These are phyloP conservation scores for Rostrohypoxylon terebratum DNA, from an alignment of 495 filamentous ascomycete genomes.

Conservation along the genomic window DNA sequence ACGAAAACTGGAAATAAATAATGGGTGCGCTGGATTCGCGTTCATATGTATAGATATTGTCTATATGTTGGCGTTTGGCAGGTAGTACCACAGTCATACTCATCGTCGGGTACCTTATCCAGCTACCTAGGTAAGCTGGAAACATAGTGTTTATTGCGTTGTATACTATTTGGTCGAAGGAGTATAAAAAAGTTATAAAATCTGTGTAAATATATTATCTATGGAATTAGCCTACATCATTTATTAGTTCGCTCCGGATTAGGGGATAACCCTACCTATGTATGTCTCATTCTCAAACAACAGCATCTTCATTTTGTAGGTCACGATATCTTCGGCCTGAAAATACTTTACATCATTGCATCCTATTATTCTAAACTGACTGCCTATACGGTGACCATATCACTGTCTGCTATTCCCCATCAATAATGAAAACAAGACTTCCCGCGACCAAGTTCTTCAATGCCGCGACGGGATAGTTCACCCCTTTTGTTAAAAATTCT, in stretches of 20 bases:
- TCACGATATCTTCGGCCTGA: background rate
- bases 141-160: background rate
- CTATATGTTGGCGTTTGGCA: background rate
- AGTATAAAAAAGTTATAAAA: background rate
- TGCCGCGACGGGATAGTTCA: background rate
- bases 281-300: conserved; percentile 1
- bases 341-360: background rate
- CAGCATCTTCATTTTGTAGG: background rate
- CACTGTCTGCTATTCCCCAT: too few species aligned
- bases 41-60: background rate
- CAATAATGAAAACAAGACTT: too few species aligned
- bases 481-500: background rate
- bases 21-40: background rate
- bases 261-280: background rate
- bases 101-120: background rate
- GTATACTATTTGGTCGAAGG: conserved; percentile 6
- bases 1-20: conserved; percentile 46
- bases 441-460: background rate
- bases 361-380: too few species aligned
- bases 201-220: background rate
- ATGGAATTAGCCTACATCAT: conserved; percentile 1
- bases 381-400: too few species aligned
- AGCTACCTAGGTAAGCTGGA: background rate
- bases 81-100: background rate
- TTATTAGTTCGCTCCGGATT: background rate